Evolutionary conservation across 176 grass and related monocot species (phyloP), one percentile per base, ranked within the genome.

Genomic region (Carex myosuroides): DNA sequence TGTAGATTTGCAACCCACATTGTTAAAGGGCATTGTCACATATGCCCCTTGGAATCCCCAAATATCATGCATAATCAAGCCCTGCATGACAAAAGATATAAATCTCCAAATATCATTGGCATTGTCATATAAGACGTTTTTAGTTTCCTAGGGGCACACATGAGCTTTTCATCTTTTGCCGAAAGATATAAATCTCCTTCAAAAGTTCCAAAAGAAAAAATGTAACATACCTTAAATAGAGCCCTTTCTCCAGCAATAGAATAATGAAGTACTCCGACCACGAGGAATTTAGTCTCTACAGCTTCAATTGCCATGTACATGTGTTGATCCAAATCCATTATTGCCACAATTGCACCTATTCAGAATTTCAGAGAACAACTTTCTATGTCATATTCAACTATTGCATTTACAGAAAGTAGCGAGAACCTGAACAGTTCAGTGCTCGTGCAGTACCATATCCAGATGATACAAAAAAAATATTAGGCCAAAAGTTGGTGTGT

Each of bases 251-350:
- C 87, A 86, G 82, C 85, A 84, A 92, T 85, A 21, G 90, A 92
- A 87, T 95, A 92, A 89, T 95, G 93, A 79, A 86, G 73, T 61
- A 87, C 50, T 39, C 93, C 89, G 83, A 91, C 89, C 82, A 95
- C 86, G 82, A 70, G 58, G 83, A 87, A 89, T 10, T 89, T 92
- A 20, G 22, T 89, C 46, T 91, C 91, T 84, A 60, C 77, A 58
- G 65, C 83, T 88, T 95, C 91, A 41, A 92, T 66, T 70, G 91
- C 87, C 78, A 89, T 84, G 74, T 95, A 95, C 93, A 92, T 86
- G 79, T 95, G 93, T 55, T 92, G 91, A 62, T 89, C 79, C 85
- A 95, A 77, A 89, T 95, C 93, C 87, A 86, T 88, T 81, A 95
- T 84, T 66, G 87, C 85, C 69, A 95, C 91, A 72, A 95, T 91